A percentile compares a stretch with the other conserved stretches of the same genome.
phyloP scores from a whole-genome alignment of 495 filamentous ascomycete genomes.

The Monascus purpureus region DNA sequence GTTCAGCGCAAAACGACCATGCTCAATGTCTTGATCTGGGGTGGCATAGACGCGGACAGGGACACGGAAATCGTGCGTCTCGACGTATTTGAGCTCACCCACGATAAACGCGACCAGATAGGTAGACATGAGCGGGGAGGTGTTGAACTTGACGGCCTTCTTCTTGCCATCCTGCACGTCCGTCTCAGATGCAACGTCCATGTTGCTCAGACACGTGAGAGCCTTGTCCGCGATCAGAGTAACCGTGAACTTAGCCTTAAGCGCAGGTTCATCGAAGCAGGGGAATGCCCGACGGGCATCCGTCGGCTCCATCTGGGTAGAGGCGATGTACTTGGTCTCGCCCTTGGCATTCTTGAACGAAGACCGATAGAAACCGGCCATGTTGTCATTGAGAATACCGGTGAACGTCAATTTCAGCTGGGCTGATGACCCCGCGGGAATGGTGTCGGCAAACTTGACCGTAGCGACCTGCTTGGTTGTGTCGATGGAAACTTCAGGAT shows the following conservation, averaged over 20 bases:
- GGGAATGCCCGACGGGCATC: slow-evolving; percentile 53
- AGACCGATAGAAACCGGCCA: slow-evolving; percentile 58
- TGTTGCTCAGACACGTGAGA: slow-evolving; percentile 54
- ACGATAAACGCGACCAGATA: slow-evolving; percentile 58
- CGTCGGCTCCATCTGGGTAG: slow-evolving; percentile 55
- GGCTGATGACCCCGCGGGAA: slow-evolving; percentile 44
- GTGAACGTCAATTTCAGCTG: slow-evolving; percentile 47
- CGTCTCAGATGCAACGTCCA: slow-evolving; percentile 48
- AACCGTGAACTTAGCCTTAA: slow-evolving; percentile 54
- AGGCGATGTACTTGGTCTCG: slow-evolving; percentile 44
- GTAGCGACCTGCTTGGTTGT: slow-evolving; percentile 46
- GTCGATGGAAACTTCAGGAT: slow-evolving; percentile 39
- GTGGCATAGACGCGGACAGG: slow-evolving; percentile 51
- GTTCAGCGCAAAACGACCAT: slow-evolving; percentile 50
- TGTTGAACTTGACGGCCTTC: slow-evolving; percentile 54
- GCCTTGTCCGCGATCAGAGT: slow-evolving; percentile 48
- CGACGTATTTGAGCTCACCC: slow-evolving; percentile 50
- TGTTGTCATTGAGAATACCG: slow-evolving; percentile 50
- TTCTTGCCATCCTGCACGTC: slow-evolving; percentile 39
- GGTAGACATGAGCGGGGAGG: slow-evolving; percentile 53
- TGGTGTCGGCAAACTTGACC: slow-evolving; percentile 42
- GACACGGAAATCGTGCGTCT: slow-evolving; percentile 50
- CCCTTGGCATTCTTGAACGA: slow-evolving; percentile 44
- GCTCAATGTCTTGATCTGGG: slow-evolving; percentile 49
- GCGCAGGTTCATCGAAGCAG: slow-evolving; percentile 57